These are phyloP conservation scores for Lotus japonicus DNA, from an alignment of 306 rosid genomes.

Conservation along the genomic window DNA sequence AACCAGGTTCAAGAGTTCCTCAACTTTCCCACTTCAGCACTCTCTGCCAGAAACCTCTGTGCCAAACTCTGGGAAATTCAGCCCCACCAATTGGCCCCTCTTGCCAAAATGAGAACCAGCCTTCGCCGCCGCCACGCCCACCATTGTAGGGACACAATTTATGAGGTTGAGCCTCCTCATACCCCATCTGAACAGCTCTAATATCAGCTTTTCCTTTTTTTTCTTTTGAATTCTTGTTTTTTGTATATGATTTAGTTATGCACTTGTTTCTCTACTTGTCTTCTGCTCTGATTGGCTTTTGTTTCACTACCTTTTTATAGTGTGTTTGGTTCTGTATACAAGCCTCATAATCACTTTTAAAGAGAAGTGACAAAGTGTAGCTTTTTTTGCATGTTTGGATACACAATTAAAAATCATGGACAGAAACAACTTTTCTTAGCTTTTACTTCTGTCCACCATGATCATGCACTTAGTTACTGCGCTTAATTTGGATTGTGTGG, in stretches of 20 bases:
- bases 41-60: slow-evolving; percentile 71
- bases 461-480: too few species aligned
- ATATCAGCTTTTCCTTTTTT: not conserved
- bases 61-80: slow-evolving; percentile 63
- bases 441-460: too few species aligned
- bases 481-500: too few species aligned
- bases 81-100: slow-evolving; percentile 36
- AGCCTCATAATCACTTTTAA: not conserved
- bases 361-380: too few species aligned
- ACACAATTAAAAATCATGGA: too few species aligned
- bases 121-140: not conserved
- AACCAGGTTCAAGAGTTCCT: slow-evolving; percentile 43
- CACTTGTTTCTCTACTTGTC: not conserved
- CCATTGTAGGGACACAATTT: slow-evolving; percentile 16
- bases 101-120: slow-evolving; percentile 26
- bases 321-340: not conserved
- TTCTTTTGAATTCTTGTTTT: not conserved
- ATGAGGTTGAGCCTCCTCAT: slow-evolving; percentile 24
- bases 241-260: not conserved
- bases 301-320: not conserved
- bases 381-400: too few species aligned
- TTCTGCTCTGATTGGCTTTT: not conserved
- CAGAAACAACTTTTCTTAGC: too few species aligned
- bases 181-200: slow-evolving; percentile 27
- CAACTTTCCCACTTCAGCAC: slow-evolving; percentile 24